Evolutionary conservation across 352 stramenopile genomes (phyloP).

Genomic region (Globisporangium sylvaticum): DNA sequence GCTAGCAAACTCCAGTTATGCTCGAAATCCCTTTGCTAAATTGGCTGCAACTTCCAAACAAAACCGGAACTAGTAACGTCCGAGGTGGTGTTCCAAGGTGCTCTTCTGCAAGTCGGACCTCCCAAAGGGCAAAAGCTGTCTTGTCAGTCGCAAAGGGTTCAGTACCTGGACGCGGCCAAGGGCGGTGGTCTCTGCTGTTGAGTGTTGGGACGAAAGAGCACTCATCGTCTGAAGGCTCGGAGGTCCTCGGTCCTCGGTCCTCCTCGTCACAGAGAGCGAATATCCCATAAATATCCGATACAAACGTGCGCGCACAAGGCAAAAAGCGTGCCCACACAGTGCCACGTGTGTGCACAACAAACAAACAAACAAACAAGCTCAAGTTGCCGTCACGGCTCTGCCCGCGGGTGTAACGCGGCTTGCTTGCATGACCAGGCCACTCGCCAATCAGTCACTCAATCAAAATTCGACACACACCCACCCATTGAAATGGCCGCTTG

Average conservation of each 20-base stretch:
- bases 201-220: not conserved
- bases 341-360: too few relatives aligned
- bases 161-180: not conserved
- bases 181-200: not conserved
- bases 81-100: not conserved
- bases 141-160: not conserved
- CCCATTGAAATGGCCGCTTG: not conserved
- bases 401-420: not conserved
- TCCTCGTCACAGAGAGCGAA: not conserved
- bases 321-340: not conserved
- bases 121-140: not conserved
- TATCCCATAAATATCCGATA: not conserved
- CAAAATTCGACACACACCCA: not conserved
- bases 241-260: too few relatives aligned
- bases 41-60: too few relatives aligned
- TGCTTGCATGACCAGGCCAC: not conserved
- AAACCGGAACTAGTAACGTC: too few relatives aligned
- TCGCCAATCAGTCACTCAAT: not conserved
- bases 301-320: not conserved
- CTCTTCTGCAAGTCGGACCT: not conserved
- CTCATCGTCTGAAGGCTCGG: not conserved
- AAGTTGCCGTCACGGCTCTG: not conserved
- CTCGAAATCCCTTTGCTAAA: too few relatives aligned
- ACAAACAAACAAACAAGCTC: not conserved
- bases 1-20: too few relatives aligned